Percentiles rank a stretch among this genome's conserved stretches.
Conservation (phyloP, 352 stramenopile genomes). For the Elongisporangium anandrum region DNA sequence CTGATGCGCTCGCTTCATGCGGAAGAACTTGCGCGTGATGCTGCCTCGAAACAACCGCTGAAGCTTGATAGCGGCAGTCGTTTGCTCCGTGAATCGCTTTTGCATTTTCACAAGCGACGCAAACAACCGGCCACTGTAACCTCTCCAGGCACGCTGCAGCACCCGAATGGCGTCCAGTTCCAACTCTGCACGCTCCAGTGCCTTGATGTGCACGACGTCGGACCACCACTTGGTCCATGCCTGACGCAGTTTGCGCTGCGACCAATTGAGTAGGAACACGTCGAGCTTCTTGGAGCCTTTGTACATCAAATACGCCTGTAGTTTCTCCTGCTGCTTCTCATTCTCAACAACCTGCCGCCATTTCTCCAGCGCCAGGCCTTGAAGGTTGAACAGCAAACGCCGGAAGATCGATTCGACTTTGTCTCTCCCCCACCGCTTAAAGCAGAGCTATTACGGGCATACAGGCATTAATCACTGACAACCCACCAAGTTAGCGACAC, state of each 20-base stretch:
- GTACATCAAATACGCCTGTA: conserved; percentile 69
- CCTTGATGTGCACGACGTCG: conserved; percentile 44
- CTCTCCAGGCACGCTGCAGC: conserved; percentile 58
- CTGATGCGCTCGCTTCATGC: conserved; percentile 39
- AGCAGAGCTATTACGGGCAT: conserved; percentile 39
- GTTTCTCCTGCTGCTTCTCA: conserved; percentile 73
- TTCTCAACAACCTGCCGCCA: conserved; percentile 44
- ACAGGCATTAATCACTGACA: conserved; percentile 3
- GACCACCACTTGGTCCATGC: conserved; percentile 70
- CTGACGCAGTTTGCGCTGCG: conserved; percentile 55
- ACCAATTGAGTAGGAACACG: conserved; percentile 63
- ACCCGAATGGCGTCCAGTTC: conserved; percentile 47
- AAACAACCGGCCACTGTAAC: conserved; percentile 42
- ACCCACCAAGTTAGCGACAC: not conserved
- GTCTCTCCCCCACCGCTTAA: conserved; percentile 74
- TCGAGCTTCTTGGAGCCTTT: conserved; percentile 78
- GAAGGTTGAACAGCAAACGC: conserved; percentile 57
- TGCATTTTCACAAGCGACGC: conserved; percentile 41
- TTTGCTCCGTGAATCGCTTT: conserved; percentile 31
- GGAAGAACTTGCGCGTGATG: conserved; percentile 60
- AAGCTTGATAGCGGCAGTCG: conserved; percentile 37
- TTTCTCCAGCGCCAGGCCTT: conserved; percentile 55
- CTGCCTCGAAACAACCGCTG: conserved; percentile 58
- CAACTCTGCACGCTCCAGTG: conserved; percentile 37
- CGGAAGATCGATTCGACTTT: conserved; percentile 79